Conservation (phyloP, 192 early-diverging fungal species). For the Diversispora epigaea region DNA sequence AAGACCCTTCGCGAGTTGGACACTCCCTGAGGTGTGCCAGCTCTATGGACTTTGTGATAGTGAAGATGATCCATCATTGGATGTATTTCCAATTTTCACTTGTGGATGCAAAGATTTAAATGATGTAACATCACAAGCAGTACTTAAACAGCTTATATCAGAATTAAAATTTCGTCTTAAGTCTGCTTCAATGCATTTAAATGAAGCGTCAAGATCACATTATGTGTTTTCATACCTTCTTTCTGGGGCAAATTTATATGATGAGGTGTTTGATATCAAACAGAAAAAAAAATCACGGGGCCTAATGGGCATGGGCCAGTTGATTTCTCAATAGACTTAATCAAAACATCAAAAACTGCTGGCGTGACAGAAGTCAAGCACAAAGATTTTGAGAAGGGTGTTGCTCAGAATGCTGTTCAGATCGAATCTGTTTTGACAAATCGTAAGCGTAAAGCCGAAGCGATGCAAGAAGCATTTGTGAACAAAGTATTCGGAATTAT, state of each 20-base stretch:
- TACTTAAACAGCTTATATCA: neutral
- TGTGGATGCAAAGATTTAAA: conserved; percentile 5
- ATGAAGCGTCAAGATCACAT: too few relatives aligned
- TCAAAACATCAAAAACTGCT: neutral
- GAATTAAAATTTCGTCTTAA: too few relatives aligned
- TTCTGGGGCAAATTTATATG: neutral
- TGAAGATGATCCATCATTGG: neutral
- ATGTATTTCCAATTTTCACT: neutral
- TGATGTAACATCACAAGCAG: neutral
- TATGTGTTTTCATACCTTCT: too few relatives aligned
- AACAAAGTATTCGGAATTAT: too few relatives aligned
- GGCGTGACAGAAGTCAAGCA: conserved; percentile 35
- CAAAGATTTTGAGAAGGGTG: conserved; percentile 32
- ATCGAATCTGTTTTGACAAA: too few relatives aligned
- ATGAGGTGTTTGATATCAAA: neutral
- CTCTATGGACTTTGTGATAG: neutral
- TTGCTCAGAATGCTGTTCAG: conserved; percentile 37
- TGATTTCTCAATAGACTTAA: too few relatives aligned
- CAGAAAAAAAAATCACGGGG: neutral
- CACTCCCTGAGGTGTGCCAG: neutral
- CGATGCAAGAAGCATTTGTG: neutral
- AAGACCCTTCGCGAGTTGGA: conserved; percentile 8
- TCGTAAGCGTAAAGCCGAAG: conserved; percentile 29
- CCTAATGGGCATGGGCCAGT: neutral
- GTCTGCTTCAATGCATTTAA: too few relatives aligned